phyloP scores from a whole-genome alignment of 2,329 filamentous ascomycete genomes.

The Gaeumannomyces tritici region DNA sequence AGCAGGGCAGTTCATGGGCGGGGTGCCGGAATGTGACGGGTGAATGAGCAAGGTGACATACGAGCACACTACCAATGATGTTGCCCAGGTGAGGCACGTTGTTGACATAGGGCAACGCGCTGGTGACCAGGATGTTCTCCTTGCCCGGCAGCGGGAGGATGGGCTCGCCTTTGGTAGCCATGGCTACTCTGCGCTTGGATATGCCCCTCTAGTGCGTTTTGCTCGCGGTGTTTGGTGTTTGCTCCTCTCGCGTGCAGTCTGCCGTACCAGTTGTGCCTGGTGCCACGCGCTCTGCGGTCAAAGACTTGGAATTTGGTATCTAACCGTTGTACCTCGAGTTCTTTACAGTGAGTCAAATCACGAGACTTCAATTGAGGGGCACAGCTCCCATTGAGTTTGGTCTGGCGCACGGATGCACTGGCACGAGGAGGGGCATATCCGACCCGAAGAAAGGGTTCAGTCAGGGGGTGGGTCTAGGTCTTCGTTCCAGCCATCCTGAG shows the following conservation, averaged over 20 bases:
- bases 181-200: neutral
- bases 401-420: neutral
- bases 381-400: neutral
- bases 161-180: slow-evolving; percentile 1
- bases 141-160: neutral
- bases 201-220: neutral
- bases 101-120: slow-evolving; percentile 47
- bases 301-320: neutral
- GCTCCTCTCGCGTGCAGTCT: neutral
- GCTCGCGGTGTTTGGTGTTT: neutral
- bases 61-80: slow-evolving; percentile 72
- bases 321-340: neutral
- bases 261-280: neutral
- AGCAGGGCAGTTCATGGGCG: neutral
- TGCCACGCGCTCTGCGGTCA: neutral
- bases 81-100: slow-evolving; percentile 79
- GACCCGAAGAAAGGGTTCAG: neutral
- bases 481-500: neutral
- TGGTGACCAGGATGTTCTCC: slow-evolving; percentile 78
- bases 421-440: neutral
- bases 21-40: neutral
- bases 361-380: neutral
- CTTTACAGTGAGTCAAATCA: neutral
- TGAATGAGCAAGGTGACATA: neutral
- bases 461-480: neutral